Conservation (phyloP, 345 rosid species). For the Gossypium sturtianum region DNA sequence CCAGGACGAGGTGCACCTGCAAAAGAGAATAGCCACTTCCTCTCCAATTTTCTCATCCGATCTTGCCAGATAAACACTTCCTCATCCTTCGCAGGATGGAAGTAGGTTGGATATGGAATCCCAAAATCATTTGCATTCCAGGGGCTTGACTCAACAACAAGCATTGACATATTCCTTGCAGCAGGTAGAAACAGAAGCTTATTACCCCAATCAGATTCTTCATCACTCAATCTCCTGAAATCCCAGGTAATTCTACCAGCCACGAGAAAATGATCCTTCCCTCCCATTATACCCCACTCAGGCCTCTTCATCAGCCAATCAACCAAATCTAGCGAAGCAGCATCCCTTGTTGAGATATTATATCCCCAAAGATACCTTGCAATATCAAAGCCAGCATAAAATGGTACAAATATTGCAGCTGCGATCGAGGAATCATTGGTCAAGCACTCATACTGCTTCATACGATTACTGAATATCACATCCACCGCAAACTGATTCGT, state of each 20-base stretch:
- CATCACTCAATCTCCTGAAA: slow-evolving; percentile 69
- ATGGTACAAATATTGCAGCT: slow-evolving; percentile 81
- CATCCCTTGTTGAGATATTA: slow-evolving; percentile 63
- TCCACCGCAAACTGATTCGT: slow-evolving; percentile 89
- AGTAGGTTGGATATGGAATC: slow-evolving; percentile 83
- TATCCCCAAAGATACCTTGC: slow-evolving; percentile 83
- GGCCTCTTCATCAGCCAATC: slow-evolving; percentile 81
- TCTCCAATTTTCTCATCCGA: slow-evolving; percentile 71
- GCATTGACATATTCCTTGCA: slow-evolving; percentile 89
- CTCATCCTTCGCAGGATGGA: slow-evolving; percentile 74
- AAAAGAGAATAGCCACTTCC: slow-evolving; percentile 91
- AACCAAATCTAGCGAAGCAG: slow-evolving; percentile 77
- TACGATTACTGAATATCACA: slow-evolving; percentile 70
- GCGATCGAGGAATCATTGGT: slow-evolving; percentile 78
- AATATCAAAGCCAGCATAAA: slow-evolving; percentile 82
- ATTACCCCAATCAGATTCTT: slow-evolving; percentile 81
- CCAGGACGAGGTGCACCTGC: slow-evolving; percentile 90
- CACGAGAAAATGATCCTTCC: slow-evolving; percentile 86
- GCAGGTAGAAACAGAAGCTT: slow-evolving; percentile 83
- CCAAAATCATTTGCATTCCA: slow-evolving; percentile 93
- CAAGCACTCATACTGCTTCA: slow-evolving; percentile 88
- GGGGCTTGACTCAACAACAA: slow-evolving; percentile 94
- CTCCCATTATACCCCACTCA: slow-evolving; percentile 81
- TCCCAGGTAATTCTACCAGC: slow-evolving; percentile 95
- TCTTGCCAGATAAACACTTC: slow-evolving; percentile 81